phyloP scores from a whole-genome alignment of 148 eudicot species.

The Rhododendron ovatum region DNA sequence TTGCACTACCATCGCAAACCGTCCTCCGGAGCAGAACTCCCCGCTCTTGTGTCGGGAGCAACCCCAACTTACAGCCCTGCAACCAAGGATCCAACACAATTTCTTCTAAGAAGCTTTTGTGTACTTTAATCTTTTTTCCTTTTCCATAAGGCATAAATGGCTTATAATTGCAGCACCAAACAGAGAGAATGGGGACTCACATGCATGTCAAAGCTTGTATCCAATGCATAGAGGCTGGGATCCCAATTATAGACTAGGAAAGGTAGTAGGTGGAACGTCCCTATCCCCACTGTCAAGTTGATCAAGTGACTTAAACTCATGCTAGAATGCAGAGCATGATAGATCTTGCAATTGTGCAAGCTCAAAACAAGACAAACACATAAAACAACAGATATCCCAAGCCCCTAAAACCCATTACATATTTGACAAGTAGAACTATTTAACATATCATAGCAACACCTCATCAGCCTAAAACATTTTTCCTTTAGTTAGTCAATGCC shows the following conservation, averaged over 20 bases:
- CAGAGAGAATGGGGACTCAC: not conserved
- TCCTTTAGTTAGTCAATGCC: not conserved
- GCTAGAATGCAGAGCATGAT: not conserved
- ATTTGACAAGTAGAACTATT: not conserved
- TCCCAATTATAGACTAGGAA: not conserved
- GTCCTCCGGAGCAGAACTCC: not conserved
- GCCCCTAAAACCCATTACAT: not conserved
- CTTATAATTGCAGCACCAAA: not conserved
- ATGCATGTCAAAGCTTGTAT: not conserved
- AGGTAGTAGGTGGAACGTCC: not conserved
- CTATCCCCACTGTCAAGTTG: not conserved
- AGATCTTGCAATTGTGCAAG: not conserved
- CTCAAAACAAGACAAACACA: not conserved
- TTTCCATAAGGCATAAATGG: not conserved
- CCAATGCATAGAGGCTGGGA: not conserved
- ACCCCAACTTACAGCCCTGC: not conserved
- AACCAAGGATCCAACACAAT: not conserved
- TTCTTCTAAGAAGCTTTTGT: not conserved
- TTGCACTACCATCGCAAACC: not conserved
- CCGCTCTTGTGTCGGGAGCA: not conserved
- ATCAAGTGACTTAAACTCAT: not conserved
- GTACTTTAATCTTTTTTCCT: not conserved
- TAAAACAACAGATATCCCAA: not conserved
- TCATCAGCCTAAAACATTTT: not conserved
- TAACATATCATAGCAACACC: not conserved